A percentile compares a stretch with the other conserved stretches of the same genome.
Evolutionary conservation across 768 basidiomycete species (phyloP).

Genomic region (Trametes gibbosa): DNA sequence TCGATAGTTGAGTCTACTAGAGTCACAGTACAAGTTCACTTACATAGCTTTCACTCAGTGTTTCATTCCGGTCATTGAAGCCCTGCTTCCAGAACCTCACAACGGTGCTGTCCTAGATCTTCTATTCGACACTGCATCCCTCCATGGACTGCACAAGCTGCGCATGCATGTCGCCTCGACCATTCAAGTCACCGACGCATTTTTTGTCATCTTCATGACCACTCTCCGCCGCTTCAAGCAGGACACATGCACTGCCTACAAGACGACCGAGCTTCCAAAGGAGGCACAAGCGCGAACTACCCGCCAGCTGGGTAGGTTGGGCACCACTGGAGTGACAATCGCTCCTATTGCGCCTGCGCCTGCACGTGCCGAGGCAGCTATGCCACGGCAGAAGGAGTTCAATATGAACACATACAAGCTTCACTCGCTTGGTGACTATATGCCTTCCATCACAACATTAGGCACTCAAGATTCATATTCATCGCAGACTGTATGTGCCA

Average conservation of each 20-base stretch:
- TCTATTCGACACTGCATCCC: neutral
- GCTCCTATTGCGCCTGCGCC: neutral
- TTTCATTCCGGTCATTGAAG: slow-evolving; percentile 10
- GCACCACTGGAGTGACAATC: no score
- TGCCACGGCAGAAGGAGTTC: neutral
- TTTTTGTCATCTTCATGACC: neutral
- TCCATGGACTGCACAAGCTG: neutral
- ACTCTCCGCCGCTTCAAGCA: slow-evolving; percentile 27
- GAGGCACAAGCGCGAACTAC: slow-evolving; percentile 29
- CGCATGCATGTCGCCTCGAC: neutral
- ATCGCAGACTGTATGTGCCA: slow-evolving; percentile 28
- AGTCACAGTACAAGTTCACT: neutral
- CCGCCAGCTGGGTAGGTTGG: slow-evolving; percentile 3
- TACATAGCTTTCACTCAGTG: neutral
- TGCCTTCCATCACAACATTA: neutral
- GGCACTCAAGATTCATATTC: slow-evolving; percentile 26
- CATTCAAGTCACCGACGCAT: neutral
- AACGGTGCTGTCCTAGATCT: neutral
- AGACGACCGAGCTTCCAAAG: slow-evolving; percentile 36
- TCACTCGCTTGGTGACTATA: slow-evolving; percentile 26
- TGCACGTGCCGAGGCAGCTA: neutral
- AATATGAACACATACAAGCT: slow-evolving; percentile 28
- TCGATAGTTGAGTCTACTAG: neutral
- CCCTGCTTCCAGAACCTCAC: neutral
- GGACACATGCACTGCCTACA: slow-evolving; percentile 28